Evolutionary conservation across 2,329 filamentous ascomycete genomes (phyloP).

Genomic region (Plenodomus biglobosus): DNA sequence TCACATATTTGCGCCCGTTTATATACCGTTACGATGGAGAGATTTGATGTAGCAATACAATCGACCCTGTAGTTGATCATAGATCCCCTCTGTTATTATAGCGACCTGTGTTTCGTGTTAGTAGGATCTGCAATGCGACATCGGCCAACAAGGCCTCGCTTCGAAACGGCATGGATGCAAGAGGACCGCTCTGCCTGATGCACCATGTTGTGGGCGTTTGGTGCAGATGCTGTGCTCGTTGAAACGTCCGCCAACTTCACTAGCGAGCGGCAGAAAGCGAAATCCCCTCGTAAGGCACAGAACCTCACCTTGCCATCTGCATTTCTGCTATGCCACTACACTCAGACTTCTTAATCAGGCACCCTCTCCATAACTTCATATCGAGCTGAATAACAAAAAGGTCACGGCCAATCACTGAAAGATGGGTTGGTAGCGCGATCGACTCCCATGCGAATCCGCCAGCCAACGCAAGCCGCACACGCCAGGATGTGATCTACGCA

Average conservation of each 20-base stretch:
- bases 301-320: slow-evolving; percentile 11
- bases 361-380: no score
- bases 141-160: neutral
- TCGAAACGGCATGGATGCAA: neutral
- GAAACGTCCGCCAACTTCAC: slow-evolving; percentile 6
- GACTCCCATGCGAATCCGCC: no score
- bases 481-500: no score
- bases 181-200: neutral
- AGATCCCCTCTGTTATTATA: neutral
- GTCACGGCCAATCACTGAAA: no score
- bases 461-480: no score
- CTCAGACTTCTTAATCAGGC: no score
- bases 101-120: neutral
- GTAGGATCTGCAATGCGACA: neutral
- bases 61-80: neutral
- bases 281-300: neutral
- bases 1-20: neutral
- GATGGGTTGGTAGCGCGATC: no score
- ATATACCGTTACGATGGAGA: neutral
- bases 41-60: neutral
- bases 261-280: neutral
- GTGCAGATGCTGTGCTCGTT: slow-evolving; percentile 10
- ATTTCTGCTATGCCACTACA: neutral
- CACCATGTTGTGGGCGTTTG: slow-evolving; percentile 1
- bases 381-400: no score